Base-by-base conservation (phyloP, 2,329 filamentous ascomycete species). In the Hansfordia pulvinata region DNA sequence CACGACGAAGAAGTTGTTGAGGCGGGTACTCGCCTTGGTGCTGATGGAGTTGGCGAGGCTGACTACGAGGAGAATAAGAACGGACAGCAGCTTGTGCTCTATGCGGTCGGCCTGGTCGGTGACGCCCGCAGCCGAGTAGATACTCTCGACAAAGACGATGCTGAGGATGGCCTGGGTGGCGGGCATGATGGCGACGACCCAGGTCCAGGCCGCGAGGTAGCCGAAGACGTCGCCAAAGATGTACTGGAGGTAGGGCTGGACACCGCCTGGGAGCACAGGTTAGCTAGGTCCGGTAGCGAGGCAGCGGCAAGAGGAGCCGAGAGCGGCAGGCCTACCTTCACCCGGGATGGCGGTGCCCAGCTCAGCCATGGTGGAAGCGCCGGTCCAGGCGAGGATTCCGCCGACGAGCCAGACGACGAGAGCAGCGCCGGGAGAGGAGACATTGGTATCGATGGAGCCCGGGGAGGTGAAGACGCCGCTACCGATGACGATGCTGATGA, bases 391-490 rank as follows among this genome's bases (percentile, higher is more conserved):
- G 13, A 77, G 50, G 1, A 74, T 42, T 2, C 73, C 71, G 11
- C 68, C 70, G 8, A 75, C 49, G 1, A 72, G 53, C 72, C 72
- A 77, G 6, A 76, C 60, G 3, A 69, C 38, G 19, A 77, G 39
- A 2, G 69, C 67, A 2, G 55, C 52, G 7, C 66, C 70, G 0
- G 71, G 70, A 0, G 71, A 76, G 0, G 69, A 68, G 3, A 75
- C 69, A 35, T 76, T 73, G 10, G 62, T 62, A 38, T 76, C 69
- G 31, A 77, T 70, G 8, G 69, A 60, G 0, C 69, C 68, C 0
- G 71, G 71, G 2, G 70, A 75, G 0, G 72, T 74, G 37, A 77
- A 77, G 11, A 77, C 64, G 18, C 72, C 71, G 27, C 65, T 70
- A 6, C 72, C 72, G 25, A 76, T 73, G 28, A 75, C 69, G 33